phyloP scores from a whole-genome alignment of 495 filamentous ascomycete species.

The Cercophora sp. region DNA sequence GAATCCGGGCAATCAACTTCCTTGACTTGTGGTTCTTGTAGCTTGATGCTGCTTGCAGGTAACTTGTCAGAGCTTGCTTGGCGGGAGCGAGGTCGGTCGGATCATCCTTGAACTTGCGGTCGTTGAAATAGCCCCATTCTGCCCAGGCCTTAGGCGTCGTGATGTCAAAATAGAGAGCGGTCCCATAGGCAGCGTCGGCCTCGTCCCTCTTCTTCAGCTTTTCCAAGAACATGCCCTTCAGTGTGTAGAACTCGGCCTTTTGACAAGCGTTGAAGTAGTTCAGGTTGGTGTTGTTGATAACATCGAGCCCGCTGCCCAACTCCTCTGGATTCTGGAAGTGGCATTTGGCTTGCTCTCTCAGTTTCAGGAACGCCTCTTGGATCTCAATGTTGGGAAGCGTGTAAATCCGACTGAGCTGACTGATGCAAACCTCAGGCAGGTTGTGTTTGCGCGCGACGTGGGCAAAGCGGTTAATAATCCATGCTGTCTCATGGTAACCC shows the following conservation, averaged over 20 bases:
- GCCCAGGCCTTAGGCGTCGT: constrained; percentile 97
- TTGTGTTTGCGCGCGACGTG: constrained; percentile 97
- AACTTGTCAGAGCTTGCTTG: constrained; percentile 89
- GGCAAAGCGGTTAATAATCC: constrained; percentile 99
- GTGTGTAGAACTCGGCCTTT: constrained; percentile 97
- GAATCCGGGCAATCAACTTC: constrained; percentile 87
- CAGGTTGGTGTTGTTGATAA: constrained; percentile 99
- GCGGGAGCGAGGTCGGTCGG: constrained; percentile 73
- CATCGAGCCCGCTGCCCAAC: constrained; percentile 86
- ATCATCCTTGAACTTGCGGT: constrained; percentile 87
- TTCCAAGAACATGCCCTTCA: constrained; percentile 99
- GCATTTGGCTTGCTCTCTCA: constrained; percentile 95
- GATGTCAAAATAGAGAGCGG: constrained; percentile 91
- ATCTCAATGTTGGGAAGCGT: constrained; percentile 99
- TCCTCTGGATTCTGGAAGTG: constrained; percentile 95
- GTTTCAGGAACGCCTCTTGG: constrained; percentile 96
- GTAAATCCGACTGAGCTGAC: constrained; percentile 94
- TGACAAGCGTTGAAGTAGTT: constrained; percentile 95
- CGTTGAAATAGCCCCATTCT: constrained; percentile 98
- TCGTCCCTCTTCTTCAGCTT: constrained; percentile 86
- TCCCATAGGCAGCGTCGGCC: constrained; percentile 89
- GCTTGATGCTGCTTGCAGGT: constrained; percentile 89
- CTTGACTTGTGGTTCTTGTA: constrained; percentile 97
- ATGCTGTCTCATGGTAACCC: constrained; percentile 97
- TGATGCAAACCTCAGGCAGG: constrained; percentile 94